Percentiles rank a stretch among this genome's conserved stretches.
These are phyloP conservation scores for Yarrowia divulgata DNA, from an alignment of 805 yeast genomes.

Conservation along the genomic window DNA sequence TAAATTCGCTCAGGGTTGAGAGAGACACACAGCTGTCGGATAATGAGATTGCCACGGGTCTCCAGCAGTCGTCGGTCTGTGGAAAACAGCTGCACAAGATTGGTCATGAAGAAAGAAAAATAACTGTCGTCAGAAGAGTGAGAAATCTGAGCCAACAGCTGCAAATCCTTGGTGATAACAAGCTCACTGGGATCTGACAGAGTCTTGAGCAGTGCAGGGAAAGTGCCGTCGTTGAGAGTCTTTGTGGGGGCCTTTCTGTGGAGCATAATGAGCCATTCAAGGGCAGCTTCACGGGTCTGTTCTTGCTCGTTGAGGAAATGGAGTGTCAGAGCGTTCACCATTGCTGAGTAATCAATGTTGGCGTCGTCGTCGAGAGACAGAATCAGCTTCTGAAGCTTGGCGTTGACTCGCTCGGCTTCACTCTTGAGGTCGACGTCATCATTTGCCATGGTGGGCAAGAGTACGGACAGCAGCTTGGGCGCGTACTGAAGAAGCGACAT, in stretches of 20 bases:
- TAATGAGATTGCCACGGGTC: conserved; percentile 78
- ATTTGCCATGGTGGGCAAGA: conserved; percentile 68
- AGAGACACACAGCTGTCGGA: conserved; percentile 81
- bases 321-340: conserved; percentile 72
- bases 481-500: conserved; percentile 73
- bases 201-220: conserved; percentile 79
- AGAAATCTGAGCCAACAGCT: conserved; percentile 75
- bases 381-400: conserved; percentile 62
- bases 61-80: conserved; percentile 72
- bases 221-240: conserved; percentile 65
- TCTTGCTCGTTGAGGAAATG: conserved; percentile 81
- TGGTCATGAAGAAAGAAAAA: conserved; percentile 75
- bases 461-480: conserved; percentile 74
- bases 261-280: conserved; percentile 88
- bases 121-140: conserved; percentile 74
- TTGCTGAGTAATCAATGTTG: conserved; percentile 60
- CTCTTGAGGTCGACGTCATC: conserved; percentile 58
- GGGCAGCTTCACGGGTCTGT: conserved; percentile 78
- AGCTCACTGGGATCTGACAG: conserved; percentile 75
- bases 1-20: conserved; percentile 84
- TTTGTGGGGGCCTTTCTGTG: conserved; percentile 72
- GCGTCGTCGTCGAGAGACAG: conserved; percentile 52
- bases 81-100: conserved; percentile 72
- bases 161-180: conserved; percentile 76
- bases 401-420: conserved; percentile 64